Evolutionary conservation across 176 grass and related monocot species (phyloP), one percentile per base, ranked within the genome.

Genomic region (Eragrostis nindensis): DNA sequence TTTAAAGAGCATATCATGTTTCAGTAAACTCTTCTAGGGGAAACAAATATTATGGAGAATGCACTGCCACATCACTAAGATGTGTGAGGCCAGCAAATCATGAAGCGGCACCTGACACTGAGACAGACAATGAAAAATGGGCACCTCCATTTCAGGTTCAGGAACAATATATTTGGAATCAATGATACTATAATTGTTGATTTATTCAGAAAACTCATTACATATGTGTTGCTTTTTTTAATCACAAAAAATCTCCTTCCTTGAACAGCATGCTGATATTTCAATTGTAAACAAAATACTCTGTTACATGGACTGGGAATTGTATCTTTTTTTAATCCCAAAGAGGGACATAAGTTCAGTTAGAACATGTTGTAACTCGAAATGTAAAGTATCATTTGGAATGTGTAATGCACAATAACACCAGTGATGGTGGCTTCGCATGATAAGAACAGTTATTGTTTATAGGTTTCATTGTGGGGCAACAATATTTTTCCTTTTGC

Each of bases 41-140:
- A 83, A 92, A 92, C 78, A 95, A 95, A 82, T 95, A 90, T 80
- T 95, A 80, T 60, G 93, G 89, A 32, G 89, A 86, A 67, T 92
- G 89, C 68, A 66, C 43, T 30, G 39, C 68, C 46, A 74, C 44
- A 79, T 76, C 80, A 25, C 62, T 54, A 85, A 66, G 62, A 30
- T 95, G 93, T 81, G 14, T 57, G 17, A 83, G 81, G 68, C 89
- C 89, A 60, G 93, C 87, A 77, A 92, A 89, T 66, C 68, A 49
- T 27, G 93, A 92, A 86, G 89, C 89, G 16, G 84, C 93, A 79
- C 22, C 84, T 69, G 87, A 90, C 82, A 95, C 93, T 66, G 89
- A 95, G 84, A 84, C 93, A 63, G 93, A 95, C 19, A 60, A 15
- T 82, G 21, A 95, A 74, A 95, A 81, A 86, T 95, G 93, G 93